Evolutionary conservation across 2,329 filamentous ascomycete genomes (phyloP), one percentile per base, ranked within the genome.

Genomic region (Bipolaris zeicola): DNA sequence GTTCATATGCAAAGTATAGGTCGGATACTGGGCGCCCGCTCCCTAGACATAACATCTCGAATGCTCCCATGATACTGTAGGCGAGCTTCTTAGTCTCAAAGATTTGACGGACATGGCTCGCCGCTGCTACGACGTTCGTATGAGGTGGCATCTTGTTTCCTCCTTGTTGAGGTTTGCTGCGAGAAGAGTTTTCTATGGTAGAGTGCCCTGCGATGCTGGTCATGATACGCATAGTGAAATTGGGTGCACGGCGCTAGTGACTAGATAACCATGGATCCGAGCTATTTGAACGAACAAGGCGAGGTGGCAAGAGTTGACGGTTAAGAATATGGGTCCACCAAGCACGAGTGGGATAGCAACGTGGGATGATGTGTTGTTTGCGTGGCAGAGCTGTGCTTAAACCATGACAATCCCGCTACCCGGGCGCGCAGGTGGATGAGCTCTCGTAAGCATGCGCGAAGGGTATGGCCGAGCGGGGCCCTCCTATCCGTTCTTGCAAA

Each of bases 1-100:
- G 68, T 34, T 74, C 72, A 41, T 74, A 75, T 1, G 70, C 71
- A 31, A 75, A 68, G 28, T 74, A 70, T 5, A 75, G 57, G 36
- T 73, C 70, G 3, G 63, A 60, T 62, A 71, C 66, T 14, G 69
- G 68, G 31, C 72, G 67, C 16, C 64, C 63, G 18, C 71, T 66
- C 3, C 73, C 73, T 3, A 73, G 46, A 47, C 71, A 74, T 5
- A 72, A 58, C 66, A 75, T 72, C 14, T 69, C 64, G 16, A 75
- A 55, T 3, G 69, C 68, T 24, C 71, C 68, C 52, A 73, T 58
- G 31, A 70, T 64, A 20, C 67, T 70, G 62, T 70, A 74, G 16
- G 63, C 65, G 20, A 74, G 62, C 24, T 67, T 72, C 41, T 73
- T 74, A n/a, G 55, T 63, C 52, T 74, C 70, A 22, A 75, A 65